phyloP scores from a whole-genome alignment of 495 filamentous ascomycete species.

The Lasiosphaeris hirsuta region DNA sequence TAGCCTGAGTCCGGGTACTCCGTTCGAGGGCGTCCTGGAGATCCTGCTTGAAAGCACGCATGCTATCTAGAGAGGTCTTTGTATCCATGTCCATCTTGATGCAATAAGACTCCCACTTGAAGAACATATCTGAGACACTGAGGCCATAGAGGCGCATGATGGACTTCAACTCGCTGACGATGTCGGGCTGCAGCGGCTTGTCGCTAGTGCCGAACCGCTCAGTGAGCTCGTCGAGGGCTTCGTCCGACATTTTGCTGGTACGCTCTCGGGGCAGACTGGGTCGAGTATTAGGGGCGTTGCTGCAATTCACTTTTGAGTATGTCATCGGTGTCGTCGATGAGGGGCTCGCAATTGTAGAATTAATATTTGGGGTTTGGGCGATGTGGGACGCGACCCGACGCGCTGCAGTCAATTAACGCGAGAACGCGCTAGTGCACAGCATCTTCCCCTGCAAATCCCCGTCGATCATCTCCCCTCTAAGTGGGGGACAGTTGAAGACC shows the following conservation, averaged over 20 bases:
- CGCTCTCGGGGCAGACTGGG: conserved; percentile 20
- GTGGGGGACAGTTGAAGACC: conserved; percentile 1
- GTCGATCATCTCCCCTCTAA: background rate
- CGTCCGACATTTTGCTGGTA: conserved; percentile 48
- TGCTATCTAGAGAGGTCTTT: conserved; percentile 63
- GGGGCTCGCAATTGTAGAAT: conserved; percentile 2
- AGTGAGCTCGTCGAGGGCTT: conserved; percentile 56
- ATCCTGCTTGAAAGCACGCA: conserved; percentile 77
- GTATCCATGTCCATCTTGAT: conserved; percentile 86
- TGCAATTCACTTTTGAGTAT: background rate
- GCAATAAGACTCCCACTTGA: conserved; percentile 96
- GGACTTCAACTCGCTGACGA: conserved; percentile 73
- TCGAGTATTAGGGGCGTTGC: background rate
- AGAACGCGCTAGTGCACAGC: conserved; percentile 12
- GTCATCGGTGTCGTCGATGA: conserved; percentile 5
- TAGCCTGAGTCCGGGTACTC: conserved; percentile 49
- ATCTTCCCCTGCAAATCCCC: too few species aligned
- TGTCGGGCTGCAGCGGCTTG: conserved; percentile 59
- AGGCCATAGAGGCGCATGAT: conserved; percentile 80
- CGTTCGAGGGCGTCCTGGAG: conserved; percentile 80
- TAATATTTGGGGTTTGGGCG: conserved; percentile 12
- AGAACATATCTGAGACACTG: conserved; percentile 77
- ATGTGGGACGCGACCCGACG: conserved; percentile 19
- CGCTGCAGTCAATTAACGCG: conserved; percentile 27
- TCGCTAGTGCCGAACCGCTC: conserved; percentile 60